Conservation (phyloP, 1,284 basidiomycete species). For the Ceratobasidium sp. region DNA sequence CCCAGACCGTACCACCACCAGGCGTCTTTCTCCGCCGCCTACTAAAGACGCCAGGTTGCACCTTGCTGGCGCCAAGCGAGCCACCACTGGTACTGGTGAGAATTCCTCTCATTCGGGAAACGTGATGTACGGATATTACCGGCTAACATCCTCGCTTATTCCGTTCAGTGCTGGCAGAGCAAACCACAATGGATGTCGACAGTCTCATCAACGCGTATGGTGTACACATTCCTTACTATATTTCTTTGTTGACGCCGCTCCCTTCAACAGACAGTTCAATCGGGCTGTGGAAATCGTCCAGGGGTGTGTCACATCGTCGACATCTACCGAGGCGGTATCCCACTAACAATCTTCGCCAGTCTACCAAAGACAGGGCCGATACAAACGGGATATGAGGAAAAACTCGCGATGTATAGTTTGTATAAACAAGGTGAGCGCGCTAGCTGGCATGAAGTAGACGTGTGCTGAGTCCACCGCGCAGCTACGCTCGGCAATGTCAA, state of each 20-base stretch:
- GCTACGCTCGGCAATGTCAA: conserved; percentile 90
- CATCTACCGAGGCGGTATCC: neutral
- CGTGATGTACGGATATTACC: neutral
- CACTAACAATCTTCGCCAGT: conserved; percentile 50
- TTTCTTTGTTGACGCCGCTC: neutral
- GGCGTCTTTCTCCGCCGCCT: neutral
- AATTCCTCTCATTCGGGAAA: neutral
- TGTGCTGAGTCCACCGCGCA: conserved; percentile 53
- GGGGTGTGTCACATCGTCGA: conserved; percentile 53
- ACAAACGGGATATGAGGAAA: conserved; percentile 97
- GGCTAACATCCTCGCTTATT: conserved; percentile 8
- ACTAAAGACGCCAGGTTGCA: conserved; percentile 11
- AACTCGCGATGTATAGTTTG: conserved; percentile 92
- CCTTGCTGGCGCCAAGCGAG: conserved; percentile 5
- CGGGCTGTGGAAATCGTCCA: conserved; percentile 96
- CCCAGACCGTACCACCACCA: conserved; percentile 1
- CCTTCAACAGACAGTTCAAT: conserved; percentile 75
- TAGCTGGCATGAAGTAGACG: conserved; percentile 47
- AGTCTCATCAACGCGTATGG: conserved; percentile 47
- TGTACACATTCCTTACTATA: neutral
- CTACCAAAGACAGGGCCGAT: conserved; percentile 95
- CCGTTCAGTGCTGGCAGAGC: conserved; percentile 16
- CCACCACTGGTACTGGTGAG: neutral
- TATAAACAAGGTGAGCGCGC: conserved; percentile 86
- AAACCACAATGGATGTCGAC: conserved; percentile 43